Conservation (phyloP, 148 eudicot genomes). For the Silene uniflora region DNA sequence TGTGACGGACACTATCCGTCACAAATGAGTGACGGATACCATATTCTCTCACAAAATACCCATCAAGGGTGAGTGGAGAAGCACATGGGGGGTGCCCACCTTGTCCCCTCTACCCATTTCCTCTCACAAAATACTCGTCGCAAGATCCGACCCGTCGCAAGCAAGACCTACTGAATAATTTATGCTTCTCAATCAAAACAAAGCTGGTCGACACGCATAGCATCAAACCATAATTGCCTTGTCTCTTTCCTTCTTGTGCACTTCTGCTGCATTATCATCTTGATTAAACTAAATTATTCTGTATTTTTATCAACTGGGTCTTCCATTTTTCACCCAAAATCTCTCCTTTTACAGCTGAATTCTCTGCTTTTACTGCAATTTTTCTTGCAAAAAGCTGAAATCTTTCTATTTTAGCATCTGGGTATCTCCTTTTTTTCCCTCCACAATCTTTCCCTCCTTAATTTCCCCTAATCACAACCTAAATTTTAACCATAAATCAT, state of each 20-base stretch:
- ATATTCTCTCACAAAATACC: too few relatives aligned
- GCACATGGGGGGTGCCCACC: too few relatives aligned
- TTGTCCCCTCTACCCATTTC: too few relatives aligned
- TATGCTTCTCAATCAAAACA: neutral
- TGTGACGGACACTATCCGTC: too few relatives aligned
- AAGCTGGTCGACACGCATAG: neutral
- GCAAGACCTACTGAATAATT: conserved; percentile 1
- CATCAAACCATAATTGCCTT: neutral
- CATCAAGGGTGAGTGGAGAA: too few relatives aligned
- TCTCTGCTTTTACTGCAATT: neutral
- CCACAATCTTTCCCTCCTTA: too few relatives aligned
- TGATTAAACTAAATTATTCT: neutral
- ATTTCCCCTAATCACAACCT: too few relatives aligned
- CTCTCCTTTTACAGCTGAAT: neutral
- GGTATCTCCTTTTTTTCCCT: too few relatives aligned
- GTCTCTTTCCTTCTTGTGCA: neutral
- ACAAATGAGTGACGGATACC: too few relatives aligned
- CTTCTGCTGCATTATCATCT: neutral
- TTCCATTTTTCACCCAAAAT: neutral
- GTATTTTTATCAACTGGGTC: neutral
- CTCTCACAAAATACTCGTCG: too few relatives aligned
- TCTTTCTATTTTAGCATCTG: neutral
- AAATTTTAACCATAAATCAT: too few relatives aligned
- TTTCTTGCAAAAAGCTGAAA: neutral
- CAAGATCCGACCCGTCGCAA: too few relatives aligned